Conservation (phyloP, 306 rosid genomes). For the Begonia peltatifolia region DNA sequence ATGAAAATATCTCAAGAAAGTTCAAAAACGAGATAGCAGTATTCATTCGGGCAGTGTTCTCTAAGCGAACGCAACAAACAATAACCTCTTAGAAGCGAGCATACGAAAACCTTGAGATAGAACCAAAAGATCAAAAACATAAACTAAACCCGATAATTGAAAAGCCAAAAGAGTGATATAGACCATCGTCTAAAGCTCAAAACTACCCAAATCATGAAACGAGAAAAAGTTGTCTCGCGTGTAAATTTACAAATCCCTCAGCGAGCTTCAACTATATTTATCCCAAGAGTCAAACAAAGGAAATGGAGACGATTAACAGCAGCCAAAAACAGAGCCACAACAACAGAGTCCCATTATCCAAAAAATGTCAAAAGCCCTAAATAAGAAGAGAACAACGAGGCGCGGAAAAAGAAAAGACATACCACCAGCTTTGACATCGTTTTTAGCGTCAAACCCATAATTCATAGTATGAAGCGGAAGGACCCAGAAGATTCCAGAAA, state of each 20-base stretch:
- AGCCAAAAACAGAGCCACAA: neutral
- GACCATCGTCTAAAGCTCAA: neutral
- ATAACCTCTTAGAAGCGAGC: too few relatives aligned
- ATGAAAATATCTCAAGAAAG: too few relatives aligned
- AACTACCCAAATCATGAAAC: neutral
- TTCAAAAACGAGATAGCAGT: too few relatives aligned
- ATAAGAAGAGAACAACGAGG: neutral
- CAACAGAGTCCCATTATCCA: neutral
- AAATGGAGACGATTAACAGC: neutral
- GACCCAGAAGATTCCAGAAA: constrained; percentile 72
- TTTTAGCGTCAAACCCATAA: constrained; percentile 42
- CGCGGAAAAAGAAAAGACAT: neutral
- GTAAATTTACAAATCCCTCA: too few relatives aligned
- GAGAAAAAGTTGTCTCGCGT: neutral
- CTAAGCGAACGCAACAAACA: too few relatives aligned
- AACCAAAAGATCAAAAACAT: neutral
- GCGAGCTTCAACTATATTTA: too few relatives aligned
- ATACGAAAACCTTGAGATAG: too few relatives aligned
- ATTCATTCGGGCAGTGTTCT: too few relatives aligned
- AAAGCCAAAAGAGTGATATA: neutral
- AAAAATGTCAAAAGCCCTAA: neutral
- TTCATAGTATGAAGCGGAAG: constrained; percentile 32
- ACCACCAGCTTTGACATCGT: constrained; percentile 55
- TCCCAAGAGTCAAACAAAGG: neutral
- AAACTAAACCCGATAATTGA: neutral